Percentiles rank a stretch among this genome's conserved stretches.
phyloP scores from a whole-genome alignment of 768 basidiomycete species.

The Lactarius hatsudake region DNA sequence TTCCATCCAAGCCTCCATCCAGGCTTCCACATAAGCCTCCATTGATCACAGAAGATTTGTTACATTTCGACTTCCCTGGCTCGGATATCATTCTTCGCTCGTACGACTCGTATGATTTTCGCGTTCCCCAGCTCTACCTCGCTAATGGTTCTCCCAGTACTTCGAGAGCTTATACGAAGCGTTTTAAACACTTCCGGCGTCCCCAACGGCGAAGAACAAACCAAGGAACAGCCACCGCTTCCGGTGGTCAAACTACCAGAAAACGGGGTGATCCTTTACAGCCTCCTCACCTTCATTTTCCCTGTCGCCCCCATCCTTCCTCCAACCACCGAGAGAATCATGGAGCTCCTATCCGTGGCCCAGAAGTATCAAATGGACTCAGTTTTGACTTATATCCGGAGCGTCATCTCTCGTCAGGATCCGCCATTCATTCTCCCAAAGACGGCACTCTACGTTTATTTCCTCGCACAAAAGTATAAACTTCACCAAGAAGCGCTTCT shows the following conservation, averaged over 20 bases:
- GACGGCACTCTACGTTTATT: not conserved
- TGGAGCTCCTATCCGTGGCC: not conserved
- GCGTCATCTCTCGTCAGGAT: not conserved
- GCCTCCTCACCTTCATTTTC: not conserved
- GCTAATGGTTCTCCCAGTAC: not conserved
- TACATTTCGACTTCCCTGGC: not conserved
- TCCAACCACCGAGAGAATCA: not conserved
- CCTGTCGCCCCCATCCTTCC: not conserved
- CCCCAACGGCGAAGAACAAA: not conserved
- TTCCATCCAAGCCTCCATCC: too few species aligned
- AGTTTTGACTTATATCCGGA: not conserved
- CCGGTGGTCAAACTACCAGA: not conserved
- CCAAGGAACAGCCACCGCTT: not conserved
- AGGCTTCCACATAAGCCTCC: not conserved
- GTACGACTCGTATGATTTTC: not conserved
- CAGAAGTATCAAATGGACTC: not conserved
- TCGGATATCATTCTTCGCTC: not conserved
- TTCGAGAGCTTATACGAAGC: not conserved
- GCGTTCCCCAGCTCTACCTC: not conserved
- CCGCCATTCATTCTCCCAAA: not conserved
- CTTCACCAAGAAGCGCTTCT: not conserved
- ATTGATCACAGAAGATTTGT: not conserved
- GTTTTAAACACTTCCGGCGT: not conserved
- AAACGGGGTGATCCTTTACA: not conserved
- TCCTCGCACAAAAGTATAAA: constrained; percentile 1